These are phyloP conservation scores for Zymoseptoria tritici DNA, from an alignment of 2,329 filamentous ascomycete species.

Conservation along the genomic window DNA sequence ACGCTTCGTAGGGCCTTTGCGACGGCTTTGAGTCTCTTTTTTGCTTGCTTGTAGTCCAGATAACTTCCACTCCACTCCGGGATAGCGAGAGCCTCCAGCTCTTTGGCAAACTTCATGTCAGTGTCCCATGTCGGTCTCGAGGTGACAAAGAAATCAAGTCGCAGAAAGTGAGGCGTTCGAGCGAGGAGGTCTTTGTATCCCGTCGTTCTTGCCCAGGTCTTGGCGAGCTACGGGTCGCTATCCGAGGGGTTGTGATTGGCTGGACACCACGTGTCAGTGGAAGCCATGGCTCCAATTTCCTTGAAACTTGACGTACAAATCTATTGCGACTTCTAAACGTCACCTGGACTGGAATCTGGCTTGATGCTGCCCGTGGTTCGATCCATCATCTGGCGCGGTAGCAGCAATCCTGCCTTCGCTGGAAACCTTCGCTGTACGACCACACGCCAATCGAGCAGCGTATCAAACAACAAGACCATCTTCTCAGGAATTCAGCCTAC, in stretches of 20 bases:
- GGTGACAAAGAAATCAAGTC: not conserved
- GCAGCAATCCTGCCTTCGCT: not conserved
- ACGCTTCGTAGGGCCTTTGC: slow-evolving; percentile 58
- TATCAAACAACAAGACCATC: slow-evolving; percentile 45
- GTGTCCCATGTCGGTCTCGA: not conserved
- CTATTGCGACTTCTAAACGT: not conserved
- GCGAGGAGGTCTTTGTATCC: not conserved
- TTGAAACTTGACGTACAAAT: not conserved
- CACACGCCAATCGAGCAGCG: slow-evolving; percentile 4
- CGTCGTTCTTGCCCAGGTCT: not conserved
- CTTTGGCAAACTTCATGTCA: slow-evolving; percentile 26
- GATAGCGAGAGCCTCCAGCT: slow-evolving; percentile 12
- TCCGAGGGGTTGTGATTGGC: not conserved
- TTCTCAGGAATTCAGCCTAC: slow-evolving; percentile 98
- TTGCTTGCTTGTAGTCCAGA: slow-evolving; percentile 51
- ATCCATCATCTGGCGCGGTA: not conserved
- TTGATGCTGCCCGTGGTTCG: not conserved
- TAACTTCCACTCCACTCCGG: slow-evolving; percentile 21
- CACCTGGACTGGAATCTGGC: not conserved
- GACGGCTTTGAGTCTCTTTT: slow-evolving; percentile 87
- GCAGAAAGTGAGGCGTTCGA: not conserved
- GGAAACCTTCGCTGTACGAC: not conserved
- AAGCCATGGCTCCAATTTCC: not conserved
- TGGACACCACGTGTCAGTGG: not conserved
- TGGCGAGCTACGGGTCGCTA: not conserved